Conservation (phyloP, 73 alveolate genomes). For the Effrenium voratum region DNA sequence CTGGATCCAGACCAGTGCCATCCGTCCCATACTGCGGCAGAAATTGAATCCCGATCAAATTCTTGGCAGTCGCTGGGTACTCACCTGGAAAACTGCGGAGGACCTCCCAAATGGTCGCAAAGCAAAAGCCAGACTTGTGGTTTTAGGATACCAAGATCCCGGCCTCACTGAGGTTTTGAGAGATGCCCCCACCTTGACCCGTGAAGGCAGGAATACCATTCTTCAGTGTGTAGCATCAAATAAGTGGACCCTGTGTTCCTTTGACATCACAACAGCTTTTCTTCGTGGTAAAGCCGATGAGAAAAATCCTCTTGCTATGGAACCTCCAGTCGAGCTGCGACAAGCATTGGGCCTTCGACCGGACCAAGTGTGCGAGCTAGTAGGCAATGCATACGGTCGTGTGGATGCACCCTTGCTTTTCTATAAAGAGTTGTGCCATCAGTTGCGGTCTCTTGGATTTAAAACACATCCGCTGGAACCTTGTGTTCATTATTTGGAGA, state of each 20-base stretch:
- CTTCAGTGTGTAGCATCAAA: background rate
- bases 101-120: background rate
- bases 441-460: background rate
- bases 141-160: slow-evolving; percentile 8
- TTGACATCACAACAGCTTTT: slow-evolving; percentile 28
- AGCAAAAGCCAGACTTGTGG: slow-evolving; percentile 16
- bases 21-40: background rate
- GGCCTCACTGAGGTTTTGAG: background rate
- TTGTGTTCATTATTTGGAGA: background rate
- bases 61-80: background rate
- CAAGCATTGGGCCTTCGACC: background rate
- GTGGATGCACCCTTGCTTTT: background rate
- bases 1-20: background rate
- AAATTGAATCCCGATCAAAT: background rate
- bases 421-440: background rate
- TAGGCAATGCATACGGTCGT: slow-evolving; percentile 21
- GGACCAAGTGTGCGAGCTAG: background rate
- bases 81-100: background rate
- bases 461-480: background rate
- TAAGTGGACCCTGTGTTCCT: background rate
- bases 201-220: background rate
- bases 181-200: slow-evolving; percentile 5
- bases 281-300: slow-evolving; percentile 26
- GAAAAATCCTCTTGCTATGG: background rate
- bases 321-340: slow-evolving; percentile 13